Conservation (phyloP, 2,329 filamentous ascomycete species). For the Nigrograna mackinnonii region DNA sequence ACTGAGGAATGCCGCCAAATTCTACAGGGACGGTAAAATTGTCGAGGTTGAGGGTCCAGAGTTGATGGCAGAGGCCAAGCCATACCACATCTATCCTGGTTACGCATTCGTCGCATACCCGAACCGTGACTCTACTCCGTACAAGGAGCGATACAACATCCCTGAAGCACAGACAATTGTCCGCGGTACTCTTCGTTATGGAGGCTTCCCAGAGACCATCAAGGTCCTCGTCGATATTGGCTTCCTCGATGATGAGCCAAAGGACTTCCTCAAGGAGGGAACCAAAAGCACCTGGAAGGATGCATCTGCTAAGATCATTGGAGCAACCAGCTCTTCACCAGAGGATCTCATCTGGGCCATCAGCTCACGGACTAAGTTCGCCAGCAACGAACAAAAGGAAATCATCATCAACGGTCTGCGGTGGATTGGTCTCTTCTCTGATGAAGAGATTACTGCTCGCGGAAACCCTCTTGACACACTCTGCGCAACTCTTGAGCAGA, state of each 20-base stretch:
- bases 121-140: constrained; percentile 87
- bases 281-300: constrained; percentile 79
- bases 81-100: constrained; percentile 87
- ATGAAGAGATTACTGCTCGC: constrained; percentile 69
- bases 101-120: constrained; percentile 91
- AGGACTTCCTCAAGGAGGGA: constrained; percentile 63
- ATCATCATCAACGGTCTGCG: constrained; percentile 72
- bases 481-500: constrained; percentile 84
- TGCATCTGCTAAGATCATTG: constrained; percentile 76
- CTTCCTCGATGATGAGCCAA: constrained; percentile 76
- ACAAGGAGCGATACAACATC: constrained; percentile 87
- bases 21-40: constrained; percentile 77
- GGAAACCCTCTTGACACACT: constrained; percentile 89
- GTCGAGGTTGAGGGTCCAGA: constrained; percentile 61
- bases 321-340: constrained; percentile 67
- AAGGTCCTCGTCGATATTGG: constrained; percentile 85
- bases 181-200: constrained; percentile 82
- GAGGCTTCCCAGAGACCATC: constrained; percentile 89
- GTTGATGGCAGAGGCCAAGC: constrained; percentile 85
- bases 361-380: constrained; percentile 74
- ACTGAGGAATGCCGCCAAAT: constrained; percentile 81
- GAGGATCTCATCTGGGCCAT: constrained; percentile 75
- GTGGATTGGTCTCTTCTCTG: constrained; percentile 73
- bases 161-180: constrained; percentile 89
- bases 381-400: constrained; percentile 67